These are phyloP conservation scores for Eudorina sp. DNA, from an alignment of 139 green algal genomes.

Conservation along the genomic window DNA sequence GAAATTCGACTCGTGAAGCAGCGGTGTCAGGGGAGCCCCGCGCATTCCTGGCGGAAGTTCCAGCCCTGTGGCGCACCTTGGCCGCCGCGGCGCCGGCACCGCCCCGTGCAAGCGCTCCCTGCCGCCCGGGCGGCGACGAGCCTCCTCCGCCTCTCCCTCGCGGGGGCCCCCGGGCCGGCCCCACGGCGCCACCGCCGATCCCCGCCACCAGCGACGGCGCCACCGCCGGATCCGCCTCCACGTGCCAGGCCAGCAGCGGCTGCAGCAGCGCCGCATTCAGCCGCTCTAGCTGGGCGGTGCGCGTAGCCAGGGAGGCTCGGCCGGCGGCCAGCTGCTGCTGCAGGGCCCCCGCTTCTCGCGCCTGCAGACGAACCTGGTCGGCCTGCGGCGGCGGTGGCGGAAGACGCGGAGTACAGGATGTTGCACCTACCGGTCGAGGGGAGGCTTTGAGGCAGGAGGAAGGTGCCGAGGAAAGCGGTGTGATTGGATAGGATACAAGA, in stretches of 20 bases:
- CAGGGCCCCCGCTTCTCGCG: neutral
- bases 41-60: no score
- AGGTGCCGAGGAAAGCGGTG: no score
- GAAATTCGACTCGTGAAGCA: no score
- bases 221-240: slow-evolving; percentile 13
- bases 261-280: slow-evolving; percentile 26
- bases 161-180: no score
- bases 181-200: neutral
- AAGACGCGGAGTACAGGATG: no score
- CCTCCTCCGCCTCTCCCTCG: no score
- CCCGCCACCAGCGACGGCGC: neutral
- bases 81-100: no score
- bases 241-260: slow-evolving; percentile 35
- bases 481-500: no score
- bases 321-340: slow-evolving; percentile 33
- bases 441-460: no score
- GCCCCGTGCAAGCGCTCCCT: neutral
- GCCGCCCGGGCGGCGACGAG: neutral
- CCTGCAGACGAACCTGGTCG: neutral
- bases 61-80: no score
- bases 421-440: no score
- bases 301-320: neutral
- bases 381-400: neutral
- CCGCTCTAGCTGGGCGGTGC: slow-evolving; percentile 25
- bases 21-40: no score